Base-by-base conservation (phyloP, 176 grass and related monocot species). In the Musa troglodytarum region DNA sequence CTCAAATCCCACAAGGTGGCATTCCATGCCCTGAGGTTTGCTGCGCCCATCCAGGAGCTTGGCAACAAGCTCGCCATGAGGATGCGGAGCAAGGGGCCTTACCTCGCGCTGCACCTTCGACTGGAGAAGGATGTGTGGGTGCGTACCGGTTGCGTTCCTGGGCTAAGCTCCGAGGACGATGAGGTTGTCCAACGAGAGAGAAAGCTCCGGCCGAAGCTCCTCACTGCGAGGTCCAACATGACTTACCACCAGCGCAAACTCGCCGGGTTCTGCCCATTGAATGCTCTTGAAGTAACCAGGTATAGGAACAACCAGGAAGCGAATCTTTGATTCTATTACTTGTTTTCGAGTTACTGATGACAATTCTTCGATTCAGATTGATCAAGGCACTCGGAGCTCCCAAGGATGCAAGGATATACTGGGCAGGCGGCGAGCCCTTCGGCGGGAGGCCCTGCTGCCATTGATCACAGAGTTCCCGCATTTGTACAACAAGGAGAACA, bases 71-170 rank as follows among this genome's bases (percentile, higher is more conserved):
- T 77, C 11, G 75, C 75, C 5, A 50, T 23, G 58, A 63, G 75
- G 34, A 77, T 77, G 75, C 16, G 75, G 21, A 62, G 34, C 43
- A 49, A 62, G 0, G 75, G 75, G 34, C 58, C 75, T 2, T 77
- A 52, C 58, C 15, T 65, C 5, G 59, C 58, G 1, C 57, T 77
- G 11, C 75, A 65, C 61, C 61, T 77, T 3, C 59, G 75, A 25
- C 26, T 77, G 29, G 75, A 77, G 75, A 77, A 77, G 58, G 75
- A 77, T 13, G 75, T 77, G 17, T 77, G 59, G 75, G 58, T 77
- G 34, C 75, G 75, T 2, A 77, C 75, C 1, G 75, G 59, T 3
- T 77, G 75, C 58, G 61, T 77, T 25, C 75, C 75, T 7, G 75
- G 75, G 10, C 19, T 65, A 6, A 62, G 59, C 49, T 49, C 75